These are phyloP conservation scores for Mariannaea elegans DNA, from an alignment of 2,329 filamentous ascomycete species.

Conservation along the genomic window DNA sequence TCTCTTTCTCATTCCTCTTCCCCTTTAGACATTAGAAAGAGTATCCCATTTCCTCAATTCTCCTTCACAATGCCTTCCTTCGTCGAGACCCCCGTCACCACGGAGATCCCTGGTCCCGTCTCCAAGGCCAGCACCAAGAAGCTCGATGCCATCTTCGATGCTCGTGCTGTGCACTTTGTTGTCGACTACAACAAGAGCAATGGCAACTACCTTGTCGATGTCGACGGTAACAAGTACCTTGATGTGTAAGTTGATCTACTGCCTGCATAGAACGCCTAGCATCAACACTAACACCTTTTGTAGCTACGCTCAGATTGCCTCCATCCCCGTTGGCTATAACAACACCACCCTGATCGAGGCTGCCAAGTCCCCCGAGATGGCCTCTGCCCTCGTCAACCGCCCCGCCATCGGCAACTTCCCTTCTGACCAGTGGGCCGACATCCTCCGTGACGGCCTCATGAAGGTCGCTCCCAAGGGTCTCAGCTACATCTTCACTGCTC, in stretches of 20 bases:
- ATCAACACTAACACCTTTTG: constrained; percentile 1
- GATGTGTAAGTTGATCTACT: constrained; percentile 53
- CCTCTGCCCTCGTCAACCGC: constrained; percentile 77
- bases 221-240: constrained; percentile 59
- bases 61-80: constrained; percentile 44
- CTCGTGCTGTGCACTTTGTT: constrained; percentile 61
- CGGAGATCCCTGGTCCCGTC: constrained; percentile 51
- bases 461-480: constrained; percentile 78
- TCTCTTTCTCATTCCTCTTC: constrained; percentile 11
- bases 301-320: constrained; percentile 83
- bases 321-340: constrained; percentile 85
- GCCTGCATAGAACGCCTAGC: background rate
- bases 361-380: constrained; percentile 76
- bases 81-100: constrained; percentile 45
- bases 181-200: constrained; percentile 61
- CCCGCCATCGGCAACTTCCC: constrained; percentile 86
- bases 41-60: constrained; percentile 17
- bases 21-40: background rate
- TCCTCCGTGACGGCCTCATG: constrained; percentile 76
- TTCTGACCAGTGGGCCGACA: constrained; percentile 76
- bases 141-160: constrained; percentile 60
- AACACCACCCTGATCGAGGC: constrained; percentile 73
- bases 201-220: constrained; percentile 62
- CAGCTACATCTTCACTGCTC: constrained; percentile 82
- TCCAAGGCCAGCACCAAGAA: constrained; percentile 51